phyloP scores from a whole-genome alignment of 1,139 yeast genomes.

The Nadsonia starkeyi-henricii region DNA sequence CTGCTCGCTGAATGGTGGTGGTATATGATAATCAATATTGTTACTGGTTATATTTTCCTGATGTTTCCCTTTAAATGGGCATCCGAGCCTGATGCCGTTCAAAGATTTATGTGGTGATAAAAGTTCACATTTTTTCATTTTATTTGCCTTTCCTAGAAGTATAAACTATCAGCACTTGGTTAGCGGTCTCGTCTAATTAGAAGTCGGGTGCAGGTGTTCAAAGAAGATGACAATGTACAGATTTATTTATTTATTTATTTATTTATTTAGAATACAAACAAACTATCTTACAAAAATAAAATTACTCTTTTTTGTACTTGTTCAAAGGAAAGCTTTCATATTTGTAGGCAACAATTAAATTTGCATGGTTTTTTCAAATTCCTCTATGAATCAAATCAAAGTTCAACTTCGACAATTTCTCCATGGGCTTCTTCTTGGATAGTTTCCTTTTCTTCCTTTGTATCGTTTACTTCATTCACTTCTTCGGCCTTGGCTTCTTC shows the following conservation, averaged over 20 bases:
- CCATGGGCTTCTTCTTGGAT: conserved; percentile 8
- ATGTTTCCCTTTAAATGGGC: conserved; percentile 56
- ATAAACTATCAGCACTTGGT: too few species aligned
- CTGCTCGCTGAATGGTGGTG: conserved; percentile 44
- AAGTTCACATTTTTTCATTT: too few species aligned
- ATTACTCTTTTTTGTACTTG: not conserved
- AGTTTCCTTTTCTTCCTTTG: conserved; percentile 1
- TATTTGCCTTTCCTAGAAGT: too few species aligned
- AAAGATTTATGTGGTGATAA: conserved; percentile 73
- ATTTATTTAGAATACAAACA: conserved; percentile 2
- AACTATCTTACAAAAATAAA: not conserved
- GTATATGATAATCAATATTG: conserved; percentile 41
- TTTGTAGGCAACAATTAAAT: too few species aligned
- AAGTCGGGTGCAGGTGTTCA: too few species aligned
- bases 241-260: conserved; percentile 6
- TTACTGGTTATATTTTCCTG: conserved; percentile 43
- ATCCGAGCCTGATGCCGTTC: conserved; percentile 39
- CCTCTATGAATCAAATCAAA: not conserved
- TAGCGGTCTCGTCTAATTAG: too few species aligned
- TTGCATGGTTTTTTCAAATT: not conserved
- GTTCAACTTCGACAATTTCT: conserved; percentile 14
- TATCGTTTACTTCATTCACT: conserved; percentile 11
- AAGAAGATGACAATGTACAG: not conserved
- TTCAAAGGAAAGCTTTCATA: too few species aligned
- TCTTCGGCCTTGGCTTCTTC: conserved; percentile 13